A percentile compares a stretch with the other conserved stretches of the same genome.
Evolutionary conservation across 2,329 filamentous ascomycete genomes (phyloP).

Genomic region (Arthrobotrys entomopaga): DNA sequence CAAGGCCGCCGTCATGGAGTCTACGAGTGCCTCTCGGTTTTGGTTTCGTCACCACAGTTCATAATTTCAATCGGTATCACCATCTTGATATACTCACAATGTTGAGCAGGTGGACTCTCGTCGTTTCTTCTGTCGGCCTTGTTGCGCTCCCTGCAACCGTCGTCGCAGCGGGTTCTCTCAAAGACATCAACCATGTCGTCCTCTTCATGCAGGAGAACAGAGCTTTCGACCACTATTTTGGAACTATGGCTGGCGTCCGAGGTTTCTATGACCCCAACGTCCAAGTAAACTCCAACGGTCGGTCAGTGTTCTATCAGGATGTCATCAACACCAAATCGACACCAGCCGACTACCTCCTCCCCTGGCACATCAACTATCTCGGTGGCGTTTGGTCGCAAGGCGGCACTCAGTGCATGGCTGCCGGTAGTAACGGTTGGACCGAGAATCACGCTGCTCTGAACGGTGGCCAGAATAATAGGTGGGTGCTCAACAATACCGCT

Average conservation of each 20-base stretch:
- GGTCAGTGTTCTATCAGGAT: constrained; percentile 66
- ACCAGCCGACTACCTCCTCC: too few relatives aligned
- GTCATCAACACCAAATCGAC: constrained; percentile 52
- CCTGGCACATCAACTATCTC: too few relatives aligned
- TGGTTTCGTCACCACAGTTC: neutral
- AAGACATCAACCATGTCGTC: constrained; percentile 69
- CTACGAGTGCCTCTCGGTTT: constrained; percentile 4
- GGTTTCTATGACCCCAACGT: constrained; percentile 70
- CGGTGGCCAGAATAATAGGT: too few relatives aligned
- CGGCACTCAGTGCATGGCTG: constrained; percentile 58
- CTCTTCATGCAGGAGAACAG: constrained; percentile 68
- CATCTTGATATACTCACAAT: constrained; percentile 15
- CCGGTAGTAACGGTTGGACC: too few relatives aligned
- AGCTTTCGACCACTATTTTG: constrained; percentile 67
- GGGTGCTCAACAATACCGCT: too few relatives aligned
- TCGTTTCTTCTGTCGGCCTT: constrained; percentile 4
- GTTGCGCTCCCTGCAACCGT: constrained; percentile 40
- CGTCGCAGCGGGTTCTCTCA: constrained; percentile 62
- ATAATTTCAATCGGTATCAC: neutral
- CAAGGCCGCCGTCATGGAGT: neutral
- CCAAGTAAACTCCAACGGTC: constrained; percentile 65
- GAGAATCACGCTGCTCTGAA: too few relatives aligned
- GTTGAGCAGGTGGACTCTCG: constrained; percentile 41
- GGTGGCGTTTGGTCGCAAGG: too few relatives aligned
- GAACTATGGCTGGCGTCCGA: constrained; percentile 68